phyloP scores from a whole-genome alignment of 2,329 filamentous ascomycete species.

The Fusarium guadeloupense region DNA sequence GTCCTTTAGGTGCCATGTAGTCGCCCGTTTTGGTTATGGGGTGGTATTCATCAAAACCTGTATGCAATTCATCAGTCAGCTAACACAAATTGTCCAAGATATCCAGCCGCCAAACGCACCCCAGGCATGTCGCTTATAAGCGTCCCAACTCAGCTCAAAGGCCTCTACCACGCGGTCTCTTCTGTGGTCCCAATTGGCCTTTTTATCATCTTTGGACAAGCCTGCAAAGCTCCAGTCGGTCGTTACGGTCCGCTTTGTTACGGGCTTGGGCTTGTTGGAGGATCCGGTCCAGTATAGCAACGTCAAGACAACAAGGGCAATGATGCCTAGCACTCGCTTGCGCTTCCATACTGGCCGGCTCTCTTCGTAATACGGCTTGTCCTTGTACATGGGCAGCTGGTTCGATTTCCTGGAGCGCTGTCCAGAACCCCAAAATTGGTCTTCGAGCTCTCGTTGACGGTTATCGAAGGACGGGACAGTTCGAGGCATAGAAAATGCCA shows the following conservation, averaged over 20 bases:
- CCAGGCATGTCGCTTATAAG: constrained; percentile 93
- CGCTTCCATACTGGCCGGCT: constrained; percentile 67
- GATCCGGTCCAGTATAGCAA: constrained; percentile 77
- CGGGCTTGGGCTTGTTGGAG: constrained; percentile 48
- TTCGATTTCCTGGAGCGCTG: constrained; percentile 49
- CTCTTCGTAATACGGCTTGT: constrained; percentile 82
- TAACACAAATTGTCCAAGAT: constrained; percentile 1
- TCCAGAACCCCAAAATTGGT: constrained; percentile 69
- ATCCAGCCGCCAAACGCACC: constrained; percentile 64
- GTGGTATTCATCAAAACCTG: constrained; percentile 85
- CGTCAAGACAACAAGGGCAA: constrained; percentile 63
- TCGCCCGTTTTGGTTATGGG: constrained; percentile 80
- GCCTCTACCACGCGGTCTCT: constrained; percentile 86
- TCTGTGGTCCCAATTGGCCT: constrained; percentile 78
- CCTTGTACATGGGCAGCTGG: constrained; percentile 93
- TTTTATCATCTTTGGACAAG: constrained; percentile 56
- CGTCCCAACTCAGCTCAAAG: constrained; percentile 91
- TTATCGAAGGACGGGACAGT: constrained; percentile 75
- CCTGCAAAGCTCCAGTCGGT: constrained; percentile 68
- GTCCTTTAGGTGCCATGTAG: constrained; percentile 86
- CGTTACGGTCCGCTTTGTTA: constrained; percentile 48
- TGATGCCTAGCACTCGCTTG: constrained; percentile 66
- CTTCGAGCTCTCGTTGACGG: constrained; percentile 71
- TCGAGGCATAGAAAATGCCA: constrained; percentile 74
- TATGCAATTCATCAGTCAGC: constrained; percentile 41